Conservation (phyloP, 306 rosid genomes). For the Hylodesmum podocarpum region DNA sequence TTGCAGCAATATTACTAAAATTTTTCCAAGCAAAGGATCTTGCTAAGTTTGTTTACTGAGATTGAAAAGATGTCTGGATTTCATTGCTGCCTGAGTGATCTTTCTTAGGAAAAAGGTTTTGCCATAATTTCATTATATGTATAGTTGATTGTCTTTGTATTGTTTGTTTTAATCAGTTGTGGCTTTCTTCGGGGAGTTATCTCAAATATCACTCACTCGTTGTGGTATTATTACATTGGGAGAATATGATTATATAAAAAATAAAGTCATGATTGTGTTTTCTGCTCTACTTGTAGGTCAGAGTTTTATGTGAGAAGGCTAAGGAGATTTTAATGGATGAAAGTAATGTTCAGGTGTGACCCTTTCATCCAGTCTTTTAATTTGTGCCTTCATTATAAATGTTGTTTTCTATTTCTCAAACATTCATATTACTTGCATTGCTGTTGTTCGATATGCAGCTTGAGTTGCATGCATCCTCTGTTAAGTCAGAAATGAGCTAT, state of each 20-base stretch:
- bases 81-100: conserved; percentile 9
- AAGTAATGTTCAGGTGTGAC: conserved; percentile 94
- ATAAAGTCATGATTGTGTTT: conserved; percentile 27
- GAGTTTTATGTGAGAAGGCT: conserved; percentile 84
- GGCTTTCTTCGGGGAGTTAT: background rate
- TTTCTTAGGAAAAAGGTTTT: background rate
- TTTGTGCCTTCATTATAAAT: conserved; percentile 12
- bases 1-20: background rate
- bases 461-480: conserved; percentile 5
- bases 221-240: background rate
- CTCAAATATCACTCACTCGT: background rate
- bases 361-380: conserved; percentile 30
- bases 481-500: background rate
- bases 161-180: conserved; percentile 6
- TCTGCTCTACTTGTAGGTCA: conserved; percentile 61
- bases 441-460: conserved; percentile 1
- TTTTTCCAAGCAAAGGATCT: background rate
- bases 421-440: conserved; percentile 11
- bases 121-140: background rate
- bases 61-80: conserved; percentile 6
- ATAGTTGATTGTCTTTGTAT: conserved; percentile 9
- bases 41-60: background rate
- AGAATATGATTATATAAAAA: background rate
- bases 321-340: conserved; percentile 94
- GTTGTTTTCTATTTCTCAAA: conserved; percentile 5